phyloP scores from a whole-genome alignment of 2,329 filamentous ascomycete species.

The Bipolaris gigantea region DNA sequence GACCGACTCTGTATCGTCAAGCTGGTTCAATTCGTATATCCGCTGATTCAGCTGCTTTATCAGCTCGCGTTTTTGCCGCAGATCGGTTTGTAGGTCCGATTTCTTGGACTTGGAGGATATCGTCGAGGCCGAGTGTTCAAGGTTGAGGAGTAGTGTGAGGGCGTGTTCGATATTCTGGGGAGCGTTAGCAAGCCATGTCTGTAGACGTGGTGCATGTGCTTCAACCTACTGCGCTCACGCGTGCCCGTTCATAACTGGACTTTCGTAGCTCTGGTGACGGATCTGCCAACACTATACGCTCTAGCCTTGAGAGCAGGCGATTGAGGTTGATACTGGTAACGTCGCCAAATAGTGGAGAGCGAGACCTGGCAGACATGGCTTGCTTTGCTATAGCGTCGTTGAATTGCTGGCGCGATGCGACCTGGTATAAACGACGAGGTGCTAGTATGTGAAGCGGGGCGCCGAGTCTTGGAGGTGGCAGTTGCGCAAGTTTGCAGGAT shows the following conservation, averaged over 20 bases:
- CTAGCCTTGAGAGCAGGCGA: constrained; percentile 66
- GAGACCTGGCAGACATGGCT: constrained; percentile 26
- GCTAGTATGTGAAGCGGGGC: not conserved
- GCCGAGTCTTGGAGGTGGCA: not conserved
- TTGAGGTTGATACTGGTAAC: constrained; percentile 55
- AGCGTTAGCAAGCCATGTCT: constrained; percentile 2
- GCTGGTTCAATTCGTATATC: constrained; percentile 68
- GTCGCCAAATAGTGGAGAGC: constrained; percentile 31
- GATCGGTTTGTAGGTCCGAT: constrained; percentile 63
- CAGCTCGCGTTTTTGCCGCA: constrained; percentile 66
- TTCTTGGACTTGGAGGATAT: constrained; percentile 51
- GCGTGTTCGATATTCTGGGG: constrained; percentile 72
- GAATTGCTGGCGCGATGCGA: not conserved
- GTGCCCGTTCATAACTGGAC: constrained; percentile 68
- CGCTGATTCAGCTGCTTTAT: constrained; percentile 68
- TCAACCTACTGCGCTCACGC: constrained; percentile 56
- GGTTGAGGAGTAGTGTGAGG: constrained; percentile 65
- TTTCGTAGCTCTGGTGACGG: constrained; percentile 60
- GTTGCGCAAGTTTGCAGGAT: not conserved
- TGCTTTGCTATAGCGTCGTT: not conserved
- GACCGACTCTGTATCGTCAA: constrained; percentile 47
- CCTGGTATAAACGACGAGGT: not conserved
- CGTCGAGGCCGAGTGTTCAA: constrained; percentile 69
- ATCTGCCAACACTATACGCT: constrained; percentile 65
- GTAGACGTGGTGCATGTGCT: not conserved